Evolutionary conservation across 2,329 filamentous ascomycete species (phyloP).

Genomic region (Penicillium sumatraense): DNA sequence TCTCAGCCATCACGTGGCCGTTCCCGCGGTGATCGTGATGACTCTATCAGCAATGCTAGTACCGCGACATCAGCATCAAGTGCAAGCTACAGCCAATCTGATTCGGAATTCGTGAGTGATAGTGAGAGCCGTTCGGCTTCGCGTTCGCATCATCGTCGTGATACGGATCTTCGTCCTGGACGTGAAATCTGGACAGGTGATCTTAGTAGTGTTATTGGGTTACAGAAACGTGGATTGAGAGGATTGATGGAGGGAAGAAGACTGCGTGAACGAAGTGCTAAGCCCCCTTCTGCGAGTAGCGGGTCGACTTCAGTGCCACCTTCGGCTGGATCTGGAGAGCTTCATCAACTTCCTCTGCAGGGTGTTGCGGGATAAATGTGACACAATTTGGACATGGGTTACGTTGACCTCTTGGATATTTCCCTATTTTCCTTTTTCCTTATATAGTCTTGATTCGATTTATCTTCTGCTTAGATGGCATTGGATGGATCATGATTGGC

Average conservation of each 20-base stretch:
- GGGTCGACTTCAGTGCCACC: conserved; percentile 22
- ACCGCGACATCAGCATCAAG: conserved; percentile 44
- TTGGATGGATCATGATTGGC: no score
- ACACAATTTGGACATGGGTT: no score
- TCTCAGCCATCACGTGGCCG: conserved; percentile 26
- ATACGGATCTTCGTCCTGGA: conserved; percentile 41
- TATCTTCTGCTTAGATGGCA: no score
- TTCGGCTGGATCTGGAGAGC: conserved; percentile 19
- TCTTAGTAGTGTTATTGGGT: conserved; percentile 85
- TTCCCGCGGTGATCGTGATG: conserved; percentile 38
- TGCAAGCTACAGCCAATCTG: conserved; percentile 44
- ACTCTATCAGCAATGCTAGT: conserved; percentile 45
- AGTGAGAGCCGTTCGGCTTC: conserved; percentile 37
- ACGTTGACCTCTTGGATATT: no score
- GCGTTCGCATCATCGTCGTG: conserved; percentile 45
- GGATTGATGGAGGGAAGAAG: conserved; percentile 93
- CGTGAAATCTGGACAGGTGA: conserved; percentile 74
- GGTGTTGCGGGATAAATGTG: conserved; percentile 24
- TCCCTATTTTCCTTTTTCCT: background rate
- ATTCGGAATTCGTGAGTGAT: conserved; percentile 36
- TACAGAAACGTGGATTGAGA: conserved; percentile 90
- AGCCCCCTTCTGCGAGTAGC: conserved; percentile 31
- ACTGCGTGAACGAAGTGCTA: conserved; percentile 71
- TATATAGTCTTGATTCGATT: background rate
- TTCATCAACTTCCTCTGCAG: conserved; percentile 17